Conservation (phyloP, 441 rosid species). For the Bocquillonia castaneifolia region DNA sequence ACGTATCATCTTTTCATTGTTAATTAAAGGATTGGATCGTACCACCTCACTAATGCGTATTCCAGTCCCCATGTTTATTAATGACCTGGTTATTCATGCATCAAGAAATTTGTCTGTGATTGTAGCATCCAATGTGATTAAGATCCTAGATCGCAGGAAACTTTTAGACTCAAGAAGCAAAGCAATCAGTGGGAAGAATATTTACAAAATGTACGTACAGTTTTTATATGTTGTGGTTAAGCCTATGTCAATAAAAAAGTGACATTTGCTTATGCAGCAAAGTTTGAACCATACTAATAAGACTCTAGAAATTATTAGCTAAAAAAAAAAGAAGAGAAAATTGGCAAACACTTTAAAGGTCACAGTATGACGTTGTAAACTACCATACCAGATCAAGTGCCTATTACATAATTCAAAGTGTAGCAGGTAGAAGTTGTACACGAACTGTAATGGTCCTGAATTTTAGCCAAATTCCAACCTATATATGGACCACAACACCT, state of each 20-base stretch:
- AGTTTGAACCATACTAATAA: slow-evolving; percentile 4
- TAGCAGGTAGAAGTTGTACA: slow-evolving; percentile 11
- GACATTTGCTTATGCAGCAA: background rate
- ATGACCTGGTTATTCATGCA: too few species aligned
- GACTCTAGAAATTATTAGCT: background rate
- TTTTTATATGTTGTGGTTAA: background rate
- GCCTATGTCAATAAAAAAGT: background rate
- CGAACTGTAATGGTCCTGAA: background rate
- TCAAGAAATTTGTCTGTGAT: too few species aligned
- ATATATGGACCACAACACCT: background rate
- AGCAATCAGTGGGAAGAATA: background rate
- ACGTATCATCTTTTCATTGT: too few species aligned
- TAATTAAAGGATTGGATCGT: too few species aligned
- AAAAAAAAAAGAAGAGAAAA: background rate
- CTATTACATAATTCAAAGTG: background rate
- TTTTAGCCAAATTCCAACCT: background rate
- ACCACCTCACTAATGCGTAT: too few species aligned
- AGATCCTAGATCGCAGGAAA: too few species aligned
- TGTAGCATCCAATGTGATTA: too few species aligned
- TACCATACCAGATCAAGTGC: background rate
- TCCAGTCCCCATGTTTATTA: too few species aligned
- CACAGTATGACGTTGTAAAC: background rate
- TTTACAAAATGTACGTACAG: background rate
- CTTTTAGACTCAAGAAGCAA: background rate
- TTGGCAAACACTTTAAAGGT: background rate